Percentiles rank a stretch among this genome's conserved stretches.
Conservation (phyloP, 331 rosid species). For the Cucumis variabilis region DNA sequence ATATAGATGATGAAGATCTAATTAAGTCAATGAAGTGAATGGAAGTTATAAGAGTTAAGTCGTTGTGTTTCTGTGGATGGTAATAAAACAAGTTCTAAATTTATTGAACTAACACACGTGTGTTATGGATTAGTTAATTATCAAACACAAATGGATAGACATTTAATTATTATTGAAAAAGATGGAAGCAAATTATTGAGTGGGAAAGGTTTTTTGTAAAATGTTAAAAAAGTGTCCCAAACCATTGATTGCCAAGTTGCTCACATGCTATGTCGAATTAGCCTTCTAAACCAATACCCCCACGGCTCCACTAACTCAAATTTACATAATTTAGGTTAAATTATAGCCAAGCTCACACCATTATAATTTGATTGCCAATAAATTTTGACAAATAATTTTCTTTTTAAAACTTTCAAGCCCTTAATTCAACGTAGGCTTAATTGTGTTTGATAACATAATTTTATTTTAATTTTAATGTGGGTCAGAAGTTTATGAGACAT, state of each 20-base stretch:
- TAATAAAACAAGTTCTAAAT: too few relatives aligned
- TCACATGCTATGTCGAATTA: slow-evolving; percentile 2
- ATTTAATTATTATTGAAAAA: background rate
- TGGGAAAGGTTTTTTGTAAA: background rate
- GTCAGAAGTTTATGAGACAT: too few relatives aligned
- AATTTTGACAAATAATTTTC: too few relatives aligned
- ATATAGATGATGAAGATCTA: background rate
- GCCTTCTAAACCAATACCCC: background rate
- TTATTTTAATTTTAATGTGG: too few relatives aligned
- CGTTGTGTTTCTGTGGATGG: too few relatives aligned
- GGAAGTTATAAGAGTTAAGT: background rate
- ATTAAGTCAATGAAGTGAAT: background rate
- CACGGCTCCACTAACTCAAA: background rate
- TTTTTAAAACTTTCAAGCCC: too few relatives aligned
- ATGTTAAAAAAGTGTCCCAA: background rate
- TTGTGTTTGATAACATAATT: too few relatives aligned
- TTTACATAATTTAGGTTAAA: background rate
- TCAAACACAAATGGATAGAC: background rate
- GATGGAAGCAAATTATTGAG: slow-evolving; percentile 8
- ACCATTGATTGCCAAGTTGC: slow-evolving; percentile 12
- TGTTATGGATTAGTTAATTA: too few relatives aligned
- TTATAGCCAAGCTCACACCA: too few relatives aligned
- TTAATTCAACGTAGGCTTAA: too few relatives aligned
- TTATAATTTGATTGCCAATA: too few relatives aligned
- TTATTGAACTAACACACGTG: too few relatives aligned